phyloP scores from a whole-genome alignment of 2,329 filamentous ascomycete species.

The Penicillium sumatraense region DNA sequence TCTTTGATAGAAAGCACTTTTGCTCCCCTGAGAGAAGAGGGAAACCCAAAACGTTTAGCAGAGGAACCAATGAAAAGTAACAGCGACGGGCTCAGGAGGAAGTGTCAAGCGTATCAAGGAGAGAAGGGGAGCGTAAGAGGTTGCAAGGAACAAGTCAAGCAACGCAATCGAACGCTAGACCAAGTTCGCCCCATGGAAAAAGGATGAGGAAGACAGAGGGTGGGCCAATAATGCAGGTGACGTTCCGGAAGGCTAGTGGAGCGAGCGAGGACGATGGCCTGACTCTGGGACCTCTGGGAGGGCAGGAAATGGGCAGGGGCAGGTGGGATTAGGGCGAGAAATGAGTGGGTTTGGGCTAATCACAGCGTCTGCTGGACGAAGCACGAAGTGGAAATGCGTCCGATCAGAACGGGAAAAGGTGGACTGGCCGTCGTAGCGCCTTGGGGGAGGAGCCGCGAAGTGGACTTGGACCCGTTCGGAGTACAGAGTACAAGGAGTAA shows the following conservation, averaged over 20 bases:
- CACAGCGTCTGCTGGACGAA: conserved; percentile 9
- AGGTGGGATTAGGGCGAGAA: conserved; percentile 22
- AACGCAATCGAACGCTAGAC: conserved; percentile 9
- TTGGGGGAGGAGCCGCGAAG: conserved; percentile 16
- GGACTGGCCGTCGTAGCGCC: conserved; percentile 13
- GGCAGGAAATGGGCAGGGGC: conserved; percentile 4
- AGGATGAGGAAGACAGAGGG: conserved; percentile 24
- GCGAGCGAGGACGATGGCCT: conserved; percentile 34
- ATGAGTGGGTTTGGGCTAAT: conserved; percentile 23
- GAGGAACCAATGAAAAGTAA: not conserved
- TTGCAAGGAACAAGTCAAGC: conserved; percentile 8
- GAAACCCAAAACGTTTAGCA: not conserved
- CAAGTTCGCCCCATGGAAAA: conserved; percentile 18
- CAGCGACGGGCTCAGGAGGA: not conserved
- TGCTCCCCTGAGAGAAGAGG: conserved; percentile 2
- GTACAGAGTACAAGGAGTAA: no score
- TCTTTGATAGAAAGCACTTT: conserved; percentile 22
- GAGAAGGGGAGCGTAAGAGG: not conserved
- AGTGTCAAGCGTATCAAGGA: not conserved
- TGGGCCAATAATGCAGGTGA: conserved; percentile 37
- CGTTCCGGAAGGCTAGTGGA: conserved; percentile 29
- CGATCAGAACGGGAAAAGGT: conserved; percentile 24
- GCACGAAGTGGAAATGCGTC: conserved; percentile 21
- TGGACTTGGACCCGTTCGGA: conserved; percentile 13
- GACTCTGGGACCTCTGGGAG: conserved; percentile 21